Evolutionary conservation across 2,329 filamentous ascomycete species (phyloP).

Genomic region (Colletotrichum theobromicola): DNA sequence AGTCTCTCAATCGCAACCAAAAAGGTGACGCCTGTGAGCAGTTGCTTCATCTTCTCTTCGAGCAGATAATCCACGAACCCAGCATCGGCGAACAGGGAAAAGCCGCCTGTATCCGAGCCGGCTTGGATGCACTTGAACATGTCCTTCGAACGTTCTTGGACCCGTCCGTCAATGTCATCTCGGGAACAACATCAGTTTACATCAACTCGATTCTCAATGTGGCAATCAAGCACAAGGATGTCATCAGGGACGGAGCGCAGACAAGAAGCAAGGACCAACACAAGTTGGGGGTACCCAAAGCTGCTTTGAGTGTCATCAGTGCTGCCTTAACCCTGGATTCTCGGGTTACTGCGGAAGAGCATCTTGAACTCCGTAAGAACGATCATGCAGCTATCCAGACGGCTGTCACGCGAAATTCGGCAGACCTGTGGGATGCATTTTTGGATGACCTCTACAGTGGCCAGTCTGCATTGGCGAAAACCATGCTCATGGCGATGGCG

Average conservation of each 20-base stretch:
- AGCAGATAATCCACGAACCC: conserved; percentile 61
- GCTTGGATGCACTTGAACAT: conserved; percentile 63
- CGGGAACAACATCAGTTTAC: conserved; percentile 63
- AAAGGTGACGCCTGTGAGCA: conserved; percentile 81
- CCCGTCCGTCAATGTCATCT: conserved; percentile 37
- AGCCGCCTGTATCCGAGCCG: conserved; percentile 67
- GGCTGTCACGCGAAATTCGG: conserved; percentile 72
- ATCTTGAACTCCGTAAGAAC: conserved; percentile 21
- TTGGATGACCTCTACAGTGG: conserved; percentile 70
- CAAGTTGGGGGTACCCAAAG: conserved; percentile 49
- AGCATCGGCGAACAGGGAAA: conserved; percentile 62
- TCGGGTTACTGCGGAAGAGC: conserved; percentile 47
- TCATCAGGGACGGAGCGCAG: conserved; percentile 62
- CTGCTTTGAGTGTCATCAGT: conserved; percentile 53
- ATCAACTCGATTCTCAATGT: conserved; percentile 71
- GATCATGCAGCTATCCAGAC: conserved; percentile 59
- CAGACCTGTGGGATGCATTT: conserved; percentile 80
- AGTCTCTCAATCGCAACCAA: conserved; percentile 77
- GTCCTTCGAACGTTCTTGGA: conserved; percentile 63
- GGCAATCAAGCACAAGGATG: conserved; percentile 64
- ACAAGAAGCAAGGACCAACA: conserved; percentile 34
- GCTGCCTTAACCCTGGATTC: conserved; percentile 57
- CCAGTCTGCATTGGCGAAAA: conserved; percentile 74
- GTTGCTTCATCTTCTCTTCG: conserved; percentile 77
- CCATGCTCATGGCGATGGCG: conserved; percentile 73